Conservation (phyloP, 2,329 filamentous ascomycete species). For the Aspergillus fumigatiaffinis region DNA sequence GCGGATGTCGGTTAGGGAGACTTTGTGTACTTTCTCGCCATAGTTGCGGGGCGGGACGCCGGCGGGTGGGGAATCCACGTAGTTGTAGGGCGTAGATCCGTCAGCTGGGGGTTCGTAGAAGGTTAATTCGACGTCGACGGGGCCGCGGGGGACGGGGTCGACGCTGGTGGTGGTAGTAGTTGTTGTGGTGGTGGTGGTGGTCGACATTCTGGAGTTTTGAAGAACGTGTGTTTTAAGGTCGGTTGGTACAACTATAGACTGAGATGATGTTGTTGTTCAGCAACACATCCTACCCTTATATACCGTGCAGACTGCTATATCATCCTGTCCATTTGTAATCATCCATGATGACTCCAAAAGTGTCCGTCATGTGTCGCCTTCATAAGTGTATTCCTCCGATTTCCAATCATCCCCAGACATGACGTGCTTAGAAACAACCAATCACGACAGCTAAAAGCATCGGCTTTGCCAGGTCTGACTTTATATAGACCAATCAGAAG, state of each 20-base stretch:
- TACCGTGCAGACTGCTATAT: not conserved
- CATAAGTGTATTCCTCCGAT: not conserved
- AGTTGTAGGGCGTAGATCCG: constrained; percentile 59
- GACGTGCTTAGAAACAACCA: not conserved
- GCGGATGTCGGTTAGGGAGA: constrained; percentile 69
- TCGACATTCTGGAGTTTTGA: not conserved
- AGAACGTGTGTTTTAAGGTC: not conserved
- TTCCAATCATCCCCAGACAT: not conserved
- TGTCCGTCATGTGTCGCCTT: not conserved
- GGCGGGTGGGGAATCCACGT: constrained; percentile 60
- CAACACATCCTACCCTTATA: not conserved
- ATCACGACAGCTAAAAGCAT: not conserved
- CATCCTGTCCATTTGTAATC: not conserved
- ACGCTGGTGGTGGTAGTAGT: not conserved
- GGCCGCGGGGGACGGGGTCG: constrained; percentile 51
- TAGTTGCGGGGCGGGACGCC: constrained; percentile 66
- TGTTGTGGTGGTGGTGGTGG: not conserved
- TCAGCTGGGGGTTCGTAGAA: constrained; percentile 63
- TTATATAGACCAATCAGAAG: not conserved
- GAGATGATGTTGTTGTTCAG: not conserved
- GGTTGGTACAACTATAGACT: not conserved
- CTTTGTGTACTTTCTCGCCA: constrained; percentile 45
- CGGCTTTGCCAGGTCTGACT: not conserved
- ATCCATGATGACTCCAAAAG: not conserved
- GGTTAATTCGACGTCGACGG: constrained; percentile 59